phyloP scores from a whole-genome alignment of 768 basidiomycete species.

The Imleria badia region DNA sequence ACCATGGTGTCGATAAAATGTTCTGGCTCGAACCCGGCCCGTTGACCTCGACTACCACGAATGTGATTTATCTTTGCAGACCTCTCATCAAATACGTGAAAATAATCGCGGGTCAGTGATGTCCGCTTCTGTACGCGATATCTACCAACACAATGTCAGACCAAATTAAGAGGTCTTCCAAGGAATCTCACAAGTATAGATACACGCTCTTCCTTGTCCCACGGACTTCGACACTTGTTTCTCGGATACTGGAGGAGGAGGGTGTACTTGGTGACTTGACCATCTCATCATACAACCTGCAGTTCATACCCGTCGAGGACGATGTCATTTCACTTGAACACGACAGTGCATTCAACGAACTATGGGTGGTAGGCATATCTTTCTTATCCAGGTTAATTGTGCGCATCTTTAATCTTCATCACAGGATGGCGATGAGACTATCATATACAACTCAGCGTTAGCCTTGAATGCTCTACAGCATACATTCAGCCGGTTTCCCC shows the following conservation, averaged over 20 bases:
- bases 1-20: conserved; percentile 99
- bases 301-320: conserved; percentile 90
- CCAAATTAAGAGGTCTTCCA: conserved; percentile 83
- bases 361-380: conserved; percentile 75
- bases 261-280: conserved; percentile 97
- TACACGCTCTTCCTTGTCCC: conserved; percentile 91
- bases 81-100: conserved; percentile 83
- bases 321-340: conserved; percentile 91
- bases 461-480: conserved; percentile 82
- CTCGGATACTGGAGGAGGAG: conserved; percentile 87
- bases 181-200: conserved; percentile 71
- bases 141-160: conserved; percentile 50
- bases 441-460: conserved; percentile 85
- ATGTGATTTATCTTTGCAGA: conserved; percentile 91
- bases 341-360: conserved; percentile 80
- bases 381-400: not conserved
- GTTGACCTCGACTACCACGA: conserved; percentile 76
- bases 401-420: not conserved
- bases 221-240: conserved; percentile 80
- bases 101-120: conserved; percentile 78
- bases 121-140: conserved; percentile 4
- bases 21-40: conserved; percentile 97
- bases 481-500: conserved; percentile 85
- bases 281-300: conserved; percentile 84
- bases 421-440: conserved; percentile 91